These are phyloP conservation scores for Colletotrichum sp. DNA, from an alignment of 2,329 filamentous ascomycete species.

Conservation along the genomic window DNA sequence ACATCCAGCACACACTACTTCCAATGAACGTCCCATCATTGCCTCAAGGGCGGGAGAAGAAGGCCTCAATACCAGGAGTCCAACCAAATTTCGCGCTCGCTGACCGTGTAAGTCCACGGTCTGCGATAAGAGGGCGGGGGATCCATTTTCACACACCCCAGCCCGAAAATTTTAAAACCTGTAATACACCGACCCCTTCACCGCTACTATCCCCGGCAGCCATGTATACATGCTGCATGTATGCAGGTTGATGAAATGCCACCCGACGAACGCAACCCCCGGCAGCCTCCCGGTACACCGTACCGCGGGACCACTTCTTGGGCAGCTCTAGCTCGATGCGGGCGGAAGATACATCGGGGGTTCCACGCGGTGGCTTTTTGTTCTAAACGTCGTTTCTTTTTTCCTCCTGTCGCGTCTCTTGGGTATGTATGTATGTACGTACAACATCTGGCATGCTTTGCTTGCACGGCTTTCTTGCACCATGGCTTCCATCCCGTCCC, in stretches of 20 bases:
- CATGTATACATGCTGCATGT: not conserved
- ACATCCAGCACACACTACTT: not conserved
- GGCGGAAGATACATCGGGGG: not conserved
- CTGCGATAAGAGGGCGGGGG: constrained; percentile 11
- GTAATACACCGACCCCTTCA: constrained; percentile 18
- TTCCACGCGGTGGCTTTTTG: not conserved
- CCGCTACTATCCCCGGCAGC: constrained; percentile 7
- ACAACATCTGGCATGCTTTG: not conserved
- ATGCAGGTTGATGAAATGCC: constrained; percentile 6
- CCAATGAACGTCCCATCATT: not conserved
- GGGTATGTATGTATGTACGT: not conserved
- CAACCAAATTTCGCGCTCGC: not conserved
- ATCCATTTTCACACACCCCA: not conserved
- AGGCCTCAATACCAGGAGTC: not conserved
- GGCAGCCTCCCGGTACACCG: constrained; percentile 10
- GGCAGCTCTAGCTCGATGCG: constrained; percentile 15
- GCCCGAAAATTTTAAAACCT: not conserved
- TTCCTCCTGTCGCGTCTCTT: not conserved
- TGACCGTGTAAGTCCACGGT: not conserved
- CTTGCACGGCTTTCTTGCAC: not conserved
- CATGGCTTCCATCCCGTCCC: not conserved
- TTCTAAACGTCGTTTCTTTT: not conserved
- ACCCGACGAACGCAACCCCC: not conserved
- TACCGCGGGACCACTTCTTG: constrained; percentile 1
- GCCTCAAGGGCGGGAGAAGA: not conserved